Evolutionary conservation across 345 rosid species (phyloP).

Genomic region (Nasturtium officinale): DNA sequence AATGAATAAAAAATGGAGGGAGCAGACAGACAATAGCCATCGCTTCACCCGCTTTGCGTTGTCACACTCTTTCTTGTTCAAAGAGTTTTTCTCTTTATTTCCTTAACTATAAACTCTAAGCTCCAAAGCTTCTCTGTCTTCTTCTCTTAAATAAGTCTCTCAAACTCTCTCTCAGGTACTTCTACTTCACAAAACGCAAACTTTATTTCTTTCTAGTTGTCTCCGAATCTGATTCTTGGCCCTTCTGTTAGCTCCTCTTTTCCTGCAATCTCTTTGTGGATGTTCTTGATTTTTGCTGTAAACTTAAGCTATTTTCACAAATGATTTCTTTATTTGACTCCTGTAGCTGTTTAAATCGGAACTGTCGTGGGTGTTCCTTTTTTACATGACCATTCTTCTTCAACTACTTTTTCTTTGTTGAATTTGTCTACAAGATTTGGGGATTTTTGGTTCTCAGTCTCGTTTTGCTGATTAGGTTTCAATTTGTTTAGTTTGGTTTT

Average conservation of each 20-base stretch:
- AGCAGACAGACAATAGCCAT: slow-evolving; percentile 40
- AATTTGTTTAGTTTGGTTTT: slow-evolving; percentile 1
- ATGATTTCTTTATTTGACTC: slow-evolving; percentile 21
- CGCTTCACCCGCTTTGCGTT: slow-evolving; percentile 37
- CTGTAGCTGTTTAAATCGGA: slow-evolving; percentile 19
- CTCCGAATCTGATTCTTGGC: slow-evolving; percentile 35
- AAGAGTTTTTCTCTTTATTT: neutral
- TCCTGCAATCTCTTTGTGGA: neutral
- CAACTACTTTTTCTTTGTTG: slow-evolving; percentile 13
- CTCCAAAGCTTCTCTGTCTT: slow-evolving; percentile 27
- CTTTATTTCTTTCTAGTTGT: neutral
- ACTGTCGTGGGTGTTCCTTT: neutral
- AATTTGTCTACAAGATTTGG: slow-evolving; percentile 19
- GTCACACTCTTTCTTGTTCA: slow-evolving; percentile 41
- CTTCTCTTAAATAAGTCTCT: slow-evolving; percentile 23
- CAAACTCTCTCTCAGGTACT: neutral
- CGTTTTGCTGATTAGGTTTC: slow-evolving; percentile 16
- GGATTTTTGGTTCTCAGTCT: slow-evolving; percentile 22
- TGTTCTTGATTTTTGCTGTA: slow-evolving; percentile 10
- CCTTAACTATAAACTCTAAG: slow-evolving; percentile 21
- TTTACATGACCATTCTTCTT: neutral
- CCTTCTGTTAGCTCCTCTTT: neutral
- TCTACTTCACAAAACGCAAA: slow-evolving; percentile 4
- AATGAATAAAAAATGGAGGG: neutral
- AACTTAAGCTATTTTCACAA: slow-evolving; percentile 2